phyloP scores from a whole-genome alignment of 2,329 filamentous ascomycete genomes.

The Fusarium tjaetaba region DNA sequence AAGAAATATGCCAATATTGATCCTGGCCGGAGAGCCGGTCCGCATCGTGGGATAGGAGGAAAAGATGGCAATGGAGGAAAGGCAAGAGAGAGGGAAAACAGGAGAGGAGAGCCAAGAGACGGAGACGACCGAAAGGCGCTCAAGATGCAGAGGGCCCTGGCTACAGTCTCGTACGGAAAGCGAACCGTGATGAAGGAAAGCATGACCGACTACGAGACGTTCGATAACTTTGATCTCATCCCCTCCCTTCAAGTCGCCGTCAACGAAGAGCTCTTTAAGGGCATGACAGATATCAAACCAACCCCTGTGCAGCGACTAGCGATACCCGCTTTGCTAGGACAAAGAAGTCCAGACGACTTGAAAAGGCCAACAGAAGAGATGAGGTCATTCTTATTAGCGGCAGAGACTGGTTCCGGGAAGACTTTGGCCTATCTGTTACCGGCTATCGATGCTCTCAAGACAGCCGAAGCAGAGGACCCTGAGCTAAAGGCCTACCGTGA shows the following conservation, averaged over 20 bases:
- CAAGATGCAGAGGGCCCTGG: constrained; percentile 89
- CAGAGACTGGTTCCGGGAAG: constrained; percentile 97
- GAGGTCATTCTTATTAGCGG: constrained; percentile 79
- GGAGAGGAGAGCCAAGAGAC: constrained; percentile 51
- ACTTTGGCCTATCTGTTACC: constrained; percentile 93
- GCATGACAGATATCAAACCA: constrained; percentile 78
- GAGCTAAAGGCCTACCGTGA: constrained; percentile 67
- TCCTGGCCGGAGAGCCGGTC: constrained; percentile 31
- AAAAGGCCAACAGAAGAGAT: constrained; percentile 53
- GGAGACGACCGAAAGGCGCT: constrained; percentile 73
- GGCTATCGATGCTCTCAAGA: constrained; percentile 84
- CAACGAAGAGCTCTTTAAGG: constrained; percentile 76
- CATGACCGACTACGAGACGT: constrained; percentile 77
- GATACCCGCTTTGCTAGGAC: constrained; percentile 80
- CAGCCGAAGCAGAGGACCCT: constrained; percentile 70
- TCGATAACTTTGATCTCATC: constrained; percentile 82
- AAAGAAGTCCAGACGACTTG: constrained; percentile 49
- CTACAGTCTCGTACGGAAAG: constrained; percentile 79
- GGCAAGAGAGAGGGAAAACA: constrained; percentile 40
- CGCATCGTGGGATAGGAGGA: constrained; percentile 19
- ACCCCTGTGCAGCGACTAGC: constrained; percentile 91
- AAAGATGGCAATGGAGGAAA: constrained; percentile 38
- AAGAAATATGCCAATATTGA: constrained; percentile 58
- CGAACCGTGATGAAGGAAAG: constrained; percentile 61
- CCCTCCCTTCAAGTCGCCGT: constrained; percentile 78